These are phyloP conservation scores for Hypomyces rosellus DNA, from an alignment of 2,329 filamentous ascomycete genomes.

Conservation along the genomic window DNA sequence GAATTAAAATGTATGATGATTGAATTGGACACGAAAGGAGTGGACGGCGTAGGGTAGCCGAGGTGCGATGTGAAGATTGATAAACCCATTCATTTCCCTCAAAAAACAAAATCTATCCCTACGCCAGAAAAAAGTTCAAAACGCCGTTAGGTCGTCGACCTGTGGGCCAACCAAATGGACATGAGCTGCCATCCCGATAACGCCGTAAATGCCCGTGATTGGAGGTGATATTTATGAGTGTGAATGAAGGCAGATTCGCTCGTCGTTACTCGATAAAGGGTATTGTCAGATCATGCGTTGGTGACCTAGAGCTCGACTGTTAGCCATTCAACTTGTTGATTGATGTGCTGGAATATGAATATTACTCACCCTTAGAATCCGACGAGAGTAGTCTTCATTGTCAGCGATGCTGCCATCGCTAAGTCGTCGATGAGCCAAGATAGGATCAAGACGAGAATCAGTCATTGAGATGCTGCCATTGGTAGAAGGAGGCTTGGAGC, in stretches of 20 bases:
- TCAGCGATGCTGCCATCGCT: slow-evolving; percentile 96
- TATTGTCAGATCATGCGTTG: slow-evolving; percentile 47
- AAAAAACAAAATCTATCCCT: slow-evolving; percentile 25
- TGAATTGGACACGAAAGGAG: slow-evolving; percentile 30
- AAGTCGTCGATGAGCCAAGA: slow-evolving; percentile 75
- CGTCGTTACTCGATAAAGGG: slow-evolving; percentile 13
- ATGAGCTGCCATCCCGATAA: slow-evolving; percentile 35
- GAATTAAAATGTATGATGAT: slow-evolving; percentile 21
- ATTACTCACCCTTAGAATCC: slow-evolving; percentile 81
- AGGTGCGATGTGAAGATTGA: slow-evolving; percentile 11
- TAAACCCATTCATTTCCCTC: slow-evolving; percentile 13
- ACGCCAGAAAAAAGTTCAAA: slow-evolving; percentile 28
- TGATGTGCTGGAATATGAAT: neutral
- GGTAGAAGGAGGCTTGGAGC: slow-evolving; percentile 55
- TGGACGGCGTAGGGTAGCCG: slow-evolving; percentile 31
- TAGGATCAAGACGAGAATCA: slow-evolving; percentile 80
- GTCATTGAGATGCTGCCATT: slow-evolving; percentile 63
- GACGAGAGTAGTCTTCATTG: slow-evolving; percentile 92
- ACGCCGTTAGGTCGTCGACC: slow-evolving; percentile 31
- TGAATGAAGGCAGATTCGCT: slow-evolving; percentile 12
- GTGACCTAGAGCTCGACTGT: slow-evolving; percentile 39
- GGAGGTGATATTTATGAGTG: slow-evolving; percentile 15
- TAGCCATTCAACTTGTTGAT: slow-evolving; percentile 11
- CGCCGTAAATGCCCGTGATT: slow-evolving; percentile 35
- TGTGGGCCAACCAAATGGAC: slow-evolving; percentile 28